Evolutionary conservation across 1,284 basidiomycete species (phyloP).

Genomic region (Austroboletus niveus): DNA sequence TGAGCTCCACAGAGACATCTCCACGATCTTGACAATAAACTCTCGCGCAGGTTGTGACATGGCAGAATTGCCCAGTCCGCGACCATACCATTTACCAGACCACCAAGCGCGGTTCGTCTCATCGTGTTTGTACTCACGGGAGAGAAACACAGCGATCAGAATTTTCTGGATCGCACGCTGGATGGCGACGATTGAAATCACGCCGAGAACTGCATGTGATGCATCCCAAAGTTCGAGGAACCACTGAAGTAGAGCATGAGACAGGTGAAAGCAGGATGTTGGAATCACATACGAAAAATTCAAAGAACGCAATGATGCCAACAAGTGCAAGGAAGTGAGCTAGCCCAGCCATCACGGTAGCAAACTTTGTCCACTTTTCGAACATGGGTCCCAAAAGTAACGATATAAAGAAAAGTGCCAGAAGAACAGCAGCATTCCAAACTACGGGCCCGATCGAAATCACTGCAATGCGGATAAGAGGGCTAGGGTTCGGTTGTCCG

Average conservation of each 20-base stretch:
- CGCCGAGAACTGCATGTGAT: slow-evolving; percentile 87
- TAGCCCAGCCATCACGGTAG: slow-evolving; percentile 85
- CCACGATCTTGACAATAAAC: slow-evolving; percentile 96
- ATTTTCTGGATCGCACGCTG: slow-evolving; percentile 93
- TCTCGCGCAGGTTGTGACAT: slow-evolving; percentile 94
- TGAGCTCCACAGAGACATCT: slow-evolving; percentile 92
- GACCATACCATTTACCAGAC: slow-evolving; percentile 98
- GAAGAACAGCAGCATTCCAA: slow-evolving; percentile 90
- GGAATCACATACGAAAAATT: slow-evolving; percentile 80
- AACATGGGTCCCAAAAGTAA: slow-evolving; percentile 92
- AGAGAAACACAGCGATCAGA: slow-evolving; percentile 88
- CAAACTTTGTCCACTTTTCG: slow-evolving; percentile 84
- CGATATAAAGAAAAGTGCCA: slow-evolving; percentile 87
- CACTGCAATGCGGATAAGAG: slow-evolving; percentile 89
- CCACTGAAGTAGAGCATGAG: slow-evolving; percentile 58
- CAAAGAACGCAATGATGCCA: slow-evolving; percentile 87
- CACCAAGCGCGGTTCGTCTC: slow-evolving; percentile 98
- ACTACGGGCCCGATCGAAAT: slow-evolving; percentile 93
- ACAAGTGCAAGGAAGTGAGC: slow-evolving; percentile 81
- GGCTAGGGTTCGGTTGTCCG: slow-evolving; percentile 63
- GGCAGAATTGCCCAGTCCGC: slow-evolving; percentile 83
- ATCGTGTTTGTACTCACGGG: slow-evolving; percentile 95
- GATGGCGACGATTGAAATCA: slow-evolving; percentile 83
- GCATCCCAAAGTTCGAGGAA: slow-evolving; percentile 97
- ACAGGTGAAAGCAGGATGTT: not conserved